Conservation (phyloP, 106 monocot species). For the Phalaenopsis equestris region DNA sequence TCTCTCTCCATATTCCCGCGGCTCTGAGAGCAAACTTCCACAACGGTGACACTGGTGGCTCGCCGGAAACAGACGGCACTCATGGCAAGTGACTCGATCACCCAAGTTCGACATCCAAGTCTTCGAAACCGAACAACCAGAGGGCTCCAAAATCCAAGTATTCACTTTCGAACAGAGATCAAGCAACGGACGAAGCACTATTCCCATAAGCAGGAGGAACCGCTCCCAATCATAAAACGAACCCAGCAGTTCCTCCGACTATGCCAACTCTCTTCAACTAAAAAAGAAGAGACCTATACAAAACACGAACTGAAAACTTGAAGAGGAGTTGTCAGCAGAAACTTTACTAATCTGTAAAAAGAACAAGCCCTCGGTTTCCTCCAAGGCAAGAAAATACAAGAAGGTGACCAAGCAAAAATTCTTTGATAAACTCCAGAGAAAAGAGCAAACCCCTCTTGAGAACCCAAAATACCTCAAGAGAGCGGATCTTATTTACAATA, state of each 20-base stretch:
- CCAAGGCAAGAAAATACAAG: slow-evolving; percentile 3
- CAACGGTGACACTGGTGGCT: slow-evolving; percentile 25
- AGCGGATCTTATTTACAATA: slow-evolving; percentile 12
- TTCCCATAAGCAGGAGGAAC: slow-evolving; percentile 33
- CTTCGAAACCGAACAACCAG: neutral
- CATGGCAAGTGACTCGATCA: slow-evolving; percentile 18
- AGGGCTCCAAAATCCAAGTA: slow-evolving; percentile 24
- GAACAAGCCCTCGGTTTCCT: slow-evolving; percentile 8
- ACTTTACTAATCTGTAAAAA: neutral
- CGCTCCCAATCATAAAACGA: slow-evolving; percentile 20
- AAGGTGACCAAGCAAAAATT: slow-evolving; percentile 10
- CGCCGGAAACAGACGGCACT: slow-evolving; percentile 13
- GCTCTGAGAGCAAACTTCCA: neutral
- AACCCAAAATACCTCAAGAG: slow-evolving; percentile 19
- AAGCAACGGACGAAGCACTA: slow-evolving; percentile 16
- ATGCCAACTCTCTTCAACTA: neutral
- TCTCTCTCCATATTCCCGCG: neutral
- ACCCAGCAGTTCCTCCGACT: slow-evolving; percentile 16
- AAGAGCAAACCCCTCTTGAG: slow-evolving; percentile 6
- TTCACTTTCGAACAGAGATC: slow-evolving; percentile 26
- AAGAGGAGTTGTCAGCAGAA: neutral
- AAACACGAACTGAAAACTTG: neutral
- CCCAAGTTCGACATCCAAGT: slow-evolving; percentile 14
- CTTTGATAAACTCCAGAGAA: neutral
- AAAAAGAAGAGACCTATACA: slow-evolving; percentile 4